Evolutionary conservation across 352 stramenopile genomes (phyloP).

Genomic region (Aphanomyces cochlioides): DNA sequence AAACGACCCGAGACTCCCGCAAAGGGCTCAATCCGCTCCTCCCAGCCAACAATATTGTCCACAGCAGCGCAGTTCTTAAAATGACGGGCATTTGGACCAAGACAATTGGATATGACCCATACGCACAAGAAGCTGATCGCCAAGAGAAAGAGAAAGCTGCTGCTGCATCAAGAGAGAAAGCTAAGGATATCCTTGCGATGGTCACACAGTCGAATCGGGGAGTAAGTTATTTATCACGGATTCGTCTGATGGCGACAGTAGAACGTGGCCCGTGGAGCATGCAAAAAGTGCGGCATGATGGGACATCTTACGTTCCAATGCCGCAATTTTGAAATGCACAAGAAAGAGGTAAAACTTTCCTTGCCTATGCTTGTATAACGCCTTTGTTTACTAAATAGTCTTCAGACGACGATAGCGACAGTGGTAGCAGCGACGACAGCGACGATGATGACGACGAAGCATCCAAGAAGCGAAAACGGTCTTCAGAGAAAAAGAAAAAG

Average conservation of each 20-base stretch:
- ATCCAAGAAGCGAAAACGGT: conserved; percentile 28
- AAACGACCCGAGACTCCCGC: neutral
- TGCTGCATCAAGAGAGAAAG: conserved; percentile 82
- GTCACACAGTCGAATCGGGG: conserved; percentile 93
- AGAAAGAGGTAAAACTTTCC: conserved; percentile 45
- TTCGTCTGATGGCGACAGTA: conserved; percentile 33
- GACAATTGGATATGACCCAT: conserved; percentile 96
- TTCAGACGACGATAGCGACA: conserved; percentile 45
- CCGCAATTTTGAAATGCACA: conserved; percentile 54
- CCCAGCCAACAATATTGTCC: conserved; percentile 97
- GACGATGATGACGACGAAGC: conserved; percentile 31
- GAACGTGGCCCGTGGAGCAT: conserved; percentile 72
- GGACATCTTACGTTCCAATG: conserved; percentile 91
- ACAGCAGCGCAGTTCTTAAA: conserved; percentile 89
- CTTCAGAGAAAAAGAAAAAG: conserved; percentile 18
- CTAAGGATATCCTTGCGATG: conserved; percentile 91
- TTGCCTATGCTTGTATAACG: conserved; percentile 31
- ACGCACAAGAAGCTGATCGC: conserved; percentile 54
- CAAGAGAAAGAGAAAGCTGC: conserved; percentile 58
- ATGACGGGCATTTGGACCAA: conserved; percentile 97
- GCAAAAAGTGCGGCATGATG: conserved; percentile 89
- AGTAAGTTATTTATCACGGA: conserved; percentile 39
- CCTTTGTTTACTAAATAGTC: conserved; percentile 38
- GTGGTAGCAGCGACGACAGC: conserved; percentile 37
- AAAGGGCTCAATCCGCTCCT: conserved; percentile 36